These are phyloP conservation scores for Physcomitrium patens DNA, from an alignment of 225 moss, liverwort and hornwort genomes.

Conservation along the genomic window DNA sequence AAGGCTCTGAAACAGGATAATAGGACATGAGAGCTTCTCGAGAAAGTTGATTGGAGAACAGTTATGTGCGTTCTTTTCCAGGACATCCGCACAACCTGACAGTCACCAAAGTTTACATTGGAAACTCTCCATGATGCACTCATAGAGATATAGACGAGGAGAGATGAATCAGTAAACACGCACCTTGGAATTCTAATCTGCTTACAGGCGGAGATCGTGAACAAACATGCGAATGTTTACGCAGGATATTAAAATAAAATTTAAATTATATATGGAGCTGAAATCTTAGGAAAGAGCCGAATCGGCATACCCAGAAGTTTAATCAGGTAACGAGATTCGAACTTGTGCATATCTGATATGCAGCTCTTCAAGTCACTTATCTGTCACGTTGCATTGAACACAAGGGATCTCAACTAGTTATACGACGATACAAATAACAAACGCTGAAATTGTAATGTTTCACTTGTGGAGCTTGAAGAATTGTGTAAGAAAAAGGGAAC, in stretches of 20 bases:
- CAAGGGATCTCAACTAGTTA: constrained; percentile 5
- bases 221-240: background rate
- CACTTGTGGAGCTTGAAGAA: background rate
- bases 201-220: background rate
- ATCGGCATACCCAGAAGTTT: constrained; percentile 60
- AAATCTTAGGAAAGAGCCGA: constrained; percentile 12
- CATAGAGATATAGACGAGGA: too few species aligned
- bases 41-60: constrained; percentile 94
- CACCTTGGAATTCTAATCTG: background rate
- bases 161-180: background rate
- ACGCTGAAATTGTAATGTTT: constrained; percentile 2
- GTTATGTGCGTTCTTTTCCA: constrained; percentile 56
- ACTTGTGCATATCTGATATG: constrained; percentile 81
- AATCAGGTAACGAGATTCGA: constrained; percentile 75
- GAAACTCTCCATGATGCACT: too few species aligned
- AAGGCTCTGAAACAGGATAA: constrained; percentile 93
- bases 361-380: constrained; percentile 71
- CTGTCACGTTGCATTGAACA: constrained; percentile 40
- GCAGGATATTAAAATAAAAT: constrained; percentile 6
- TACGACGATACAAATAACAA: constrained; percentile 1
- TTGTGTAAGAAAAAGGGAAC: background rate
- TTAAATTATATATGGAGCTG: background rate
- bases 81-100: constrained; percentile 52
- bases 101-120: background rate
- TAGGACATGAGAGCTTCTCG: constrained; percentile 81